Evolutionary conservation across 306 rosid genomes (phyloP).

Genomic region (Medicago ruthenica): DNA sequence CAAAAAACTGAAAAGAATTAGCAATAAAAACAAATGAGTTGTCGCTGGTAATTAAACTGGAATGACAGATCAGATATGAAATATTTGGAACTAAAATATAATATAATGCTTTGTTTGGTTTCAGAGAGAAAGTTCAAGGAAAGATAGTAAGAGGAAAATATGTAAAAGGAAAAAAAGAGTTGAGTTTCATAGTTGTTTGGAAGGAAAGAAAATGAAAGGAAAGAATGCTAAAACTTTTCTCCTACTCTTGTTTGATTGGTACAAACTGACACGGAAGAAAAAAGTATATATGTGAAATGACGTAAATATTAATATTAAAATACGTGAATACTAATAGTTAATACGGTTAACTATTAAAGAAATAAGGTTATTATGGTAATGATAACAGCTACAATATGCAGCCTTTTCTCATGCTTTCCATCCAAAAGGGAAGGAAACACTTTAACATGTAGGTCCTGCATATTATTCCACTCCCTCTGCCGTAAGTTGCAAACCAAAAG

Average conservation of each 20-base stretch:
- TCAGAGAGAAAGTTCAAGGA: neutral
- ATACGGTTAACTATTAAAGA: neutral
- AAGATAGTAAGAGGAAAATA: neutral
- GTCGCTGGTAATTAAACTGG: conserved; percentile 23
- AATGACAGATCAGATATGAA: conserved; percentile 15
- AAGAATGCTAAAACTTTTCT: neutral
- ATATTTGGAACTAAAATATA: conserved; percentile 2
- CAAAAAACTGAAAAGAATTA: conserved; percentile 69
- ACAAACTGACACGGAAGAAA: neutral
- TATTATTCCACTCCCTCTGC: neutral
- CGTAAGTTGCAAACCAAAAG: neutral
- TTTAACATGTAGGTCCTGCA: neutral
- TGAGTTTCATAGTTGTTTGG: neutral
- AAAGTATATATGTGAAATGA: neutral
- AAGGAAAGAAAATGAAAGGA: neutral
- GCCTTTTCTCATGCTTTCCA: neutral
- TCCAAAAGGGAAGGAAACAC: neutral
- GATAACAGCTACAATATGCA: neutral
- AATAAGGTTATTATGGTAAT: neutral
- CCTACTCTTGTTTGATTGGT: conserved; percentile 1
- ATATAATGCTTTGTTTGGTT: neutral
- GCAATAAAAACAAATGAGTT: conserved; percentile 27
- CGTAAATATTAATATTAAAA: conserved; percentile 1
- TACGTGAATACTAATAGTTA: neutral
- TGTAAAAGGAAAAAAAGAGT: neutral